Conservation (phyloP, 805 yeast genomes). For the Barnettozyma sucrosica region DNA sequence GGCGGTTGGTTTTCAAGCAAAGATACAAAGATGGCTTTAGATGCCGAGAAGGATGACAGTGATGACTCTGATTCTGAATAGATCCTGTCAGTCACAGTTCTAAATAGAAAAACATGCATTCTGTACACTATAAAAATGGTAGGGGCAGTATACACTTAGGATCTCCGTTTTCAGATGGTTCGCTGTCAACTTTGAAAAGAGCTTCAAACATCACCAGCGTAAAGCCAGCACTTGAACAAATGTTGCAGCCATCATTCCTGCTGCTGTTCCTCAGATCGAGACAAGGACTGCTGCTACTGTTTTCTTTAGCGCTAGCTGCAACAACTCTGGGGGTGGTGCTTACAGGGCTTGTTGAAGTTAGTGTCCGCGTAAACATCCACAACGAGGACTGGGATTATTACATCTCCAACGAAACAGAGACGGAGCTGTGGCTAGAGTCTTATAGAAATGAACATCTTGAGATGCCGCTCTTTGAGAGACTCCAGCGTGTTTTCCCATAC, state of each 20-base stretch:
- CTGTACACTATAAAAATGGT: neutral
- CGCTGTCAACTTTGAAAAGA: neutral
- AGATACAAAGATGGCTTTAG: slow-evolving; percentile 4
- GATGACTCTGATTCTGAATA: slow-evolving; percentile 4
- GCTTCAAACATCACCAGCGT: too few relatives aligned
- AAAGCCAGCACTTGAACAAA: neutral
- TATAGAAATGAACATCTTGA: neutral
- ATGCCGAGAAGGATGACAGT: slow-evolving; percentile 5
- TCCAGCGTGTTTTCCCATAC: neutral
- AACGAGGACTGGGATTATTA: neutral
- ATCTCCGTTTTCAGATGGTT: neutral
- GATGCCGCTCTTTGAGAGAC: neutral
- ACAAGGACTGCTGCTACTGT: neutral
- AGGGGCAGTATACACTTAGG: neutral
- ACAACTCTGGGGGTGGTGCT: neutral
- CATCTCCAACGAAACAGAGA: neutral
- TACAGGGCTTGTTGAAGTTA: neutral
- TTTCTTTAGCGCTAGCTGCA: neutral
- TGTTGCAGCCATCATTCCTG: neutral
- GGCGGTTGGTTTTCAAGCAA: slow-evolving; percentile 26
- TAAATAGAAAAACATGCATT: neutral
- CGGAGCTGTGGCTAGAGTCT: neutral
- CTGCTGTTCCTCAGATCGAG: neutral
- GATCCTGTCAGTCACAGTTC: neutral
- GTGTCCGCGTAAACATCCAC: neutral